Conservation (phyloP, 2,329 filamentous ascomycete genomes). For the Fusarium papillatum region DNA sequence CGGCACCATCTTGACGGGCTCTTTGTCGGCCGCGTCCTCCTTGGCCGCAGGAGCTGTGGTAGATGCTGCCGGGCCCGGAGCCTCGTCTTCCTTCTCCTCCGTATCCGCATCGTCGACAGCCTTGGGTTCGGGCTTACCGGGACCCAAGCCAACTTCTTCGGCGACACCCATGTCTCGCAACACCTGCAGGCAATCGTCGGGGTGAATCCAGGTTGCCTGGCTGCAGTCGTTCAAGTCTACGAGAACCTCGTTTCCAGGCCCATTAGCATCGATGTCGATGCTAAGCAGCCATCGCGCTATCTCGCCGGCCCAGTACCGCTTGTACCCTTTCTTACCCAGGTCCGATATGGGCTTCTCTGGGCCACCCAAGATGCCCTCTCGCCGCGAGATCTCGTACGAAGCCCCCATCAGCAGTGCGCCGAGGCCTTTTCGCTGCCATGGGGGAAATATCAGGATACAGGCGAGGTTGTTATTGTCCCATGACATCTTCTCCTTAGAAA, state of each 20-base stretch:
- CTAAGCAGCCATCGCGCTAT: constrained; percentile 78
- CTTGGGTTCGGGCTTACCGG: constrained; percentile 50
- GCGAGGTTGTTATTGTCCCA: constrained; percentile 99
- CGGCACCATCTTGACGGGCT: constrained; percentile 50
- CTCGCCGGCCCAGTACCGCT: constrained; percentile 88
- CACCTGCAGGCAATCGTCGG: constrained; percentile 85
- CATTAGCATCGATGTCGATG: constrained; percentile 53
- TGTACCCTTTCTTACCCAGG: constrained; percentile 86
- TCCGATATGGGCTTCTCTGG: constrained; percentile 95
- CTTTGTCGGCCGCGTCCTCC: constrained; percentile 44
- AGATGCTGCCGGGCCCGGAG: constrained; percentile 24
- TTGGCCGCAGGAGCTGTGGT: constrained; percentile 32
- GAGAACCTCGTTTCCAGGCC: constrained; percentile 57
- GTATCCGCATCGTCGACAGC: constrained; percentile 20
- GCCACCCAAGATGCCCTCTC: constrained; percentile 87
- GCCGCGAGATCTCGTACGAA: constrained; percentile 90
- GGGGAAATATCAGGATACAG: constrained; percentile 95
- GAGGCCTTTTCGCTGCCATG: constrained; percentile 92
- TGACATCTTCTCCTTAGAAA: constrained; percentile 98
- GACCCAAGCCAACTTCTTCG: constrained; percentile 66
- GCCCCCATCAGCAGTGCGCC: constrained; percentile 92
- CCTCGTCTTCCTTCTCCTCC: constrained; percentile 38
- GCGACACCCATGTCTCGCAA: constrained; percentile 85
- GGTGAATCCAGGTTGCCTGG: constrained; percentile 83
- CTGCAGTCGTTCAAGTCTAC: constrained; percentile 80